Conservation (phyloP, 2,329 filamentous ascomycete genomes). For the Curvularia sp. region DNA sequence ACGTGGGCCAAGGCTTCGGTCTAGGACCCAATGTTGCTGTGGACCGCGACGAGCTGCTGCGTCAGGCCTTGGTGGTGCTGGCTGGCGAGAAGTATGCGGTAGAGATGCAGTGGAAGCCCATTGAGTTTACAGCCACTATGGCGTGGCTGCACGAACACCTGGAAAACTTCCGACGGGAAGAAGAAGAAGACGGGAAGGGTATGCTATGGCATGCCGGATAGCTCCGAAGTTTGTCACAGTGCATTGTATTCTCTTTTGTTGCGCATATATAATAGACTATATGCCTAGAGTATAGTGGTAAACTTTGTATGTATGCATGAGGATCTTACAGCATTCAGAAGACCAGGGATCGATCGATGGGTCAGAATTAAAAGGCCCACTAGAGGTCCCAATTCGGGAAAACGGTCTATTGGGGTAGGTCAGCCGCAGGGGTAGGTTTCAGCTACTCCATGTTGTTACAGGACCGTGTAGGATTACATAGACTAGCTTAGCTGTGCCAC, state of each 20-base stretch:
- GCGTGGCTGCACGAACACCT: constrained; percentile 40
- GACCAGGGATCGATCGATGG: constrained; percentile 15
- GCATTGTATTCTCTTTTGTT: background rate
- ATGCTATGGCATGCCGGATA: constrained; percentile 39
- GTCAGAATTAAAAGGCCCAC: constrained; percentile 12
- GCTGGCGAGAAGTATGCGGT: constrained; percentile 42
- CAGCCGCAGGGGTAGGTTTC: constrained; percentile 22
- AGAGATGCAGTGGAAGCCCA: constrained; percentile 41
- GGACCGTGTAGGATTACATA: constrained; percentile 27
- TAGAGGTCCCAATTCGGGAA: constrained; percentile 13
- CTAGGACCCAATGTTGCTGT: constrained; percentile 26
- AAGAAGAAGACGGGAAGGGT: constrained; percentile 39
- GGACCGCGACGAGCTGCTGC: constrained; percentile 42
- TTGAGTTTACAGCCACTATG: constrained; percentile 42
- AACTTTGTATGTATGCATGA: constrained; percentile 10
- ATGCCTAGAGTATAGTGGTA: constrained; percentile 7
- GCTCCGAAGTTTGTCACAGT: constrained; percentile 5
- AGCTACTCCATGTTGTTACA: constrained; percentile 25
- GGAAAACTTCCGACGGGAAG: constrained; percentile 35
- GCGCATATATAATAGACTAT: constrained; percentile 8
- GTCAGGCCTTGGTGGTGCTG: constrained; percentile 44
- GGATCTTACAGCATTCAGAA: constrained; percentile 21
- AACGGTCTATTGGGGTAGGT: constrained; percentile 21
- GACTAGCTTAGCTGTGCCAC: constrained; percentile 19
- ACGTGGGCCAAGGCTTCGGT: constrained; percentile 37